A percentile compares a stretch with the other conserved stretches of the same genome.
Evolutionary conservation across 495 filamentous ascomycete species (phyloP).

Genomic region (Geoglossum glabrum): DNA sequence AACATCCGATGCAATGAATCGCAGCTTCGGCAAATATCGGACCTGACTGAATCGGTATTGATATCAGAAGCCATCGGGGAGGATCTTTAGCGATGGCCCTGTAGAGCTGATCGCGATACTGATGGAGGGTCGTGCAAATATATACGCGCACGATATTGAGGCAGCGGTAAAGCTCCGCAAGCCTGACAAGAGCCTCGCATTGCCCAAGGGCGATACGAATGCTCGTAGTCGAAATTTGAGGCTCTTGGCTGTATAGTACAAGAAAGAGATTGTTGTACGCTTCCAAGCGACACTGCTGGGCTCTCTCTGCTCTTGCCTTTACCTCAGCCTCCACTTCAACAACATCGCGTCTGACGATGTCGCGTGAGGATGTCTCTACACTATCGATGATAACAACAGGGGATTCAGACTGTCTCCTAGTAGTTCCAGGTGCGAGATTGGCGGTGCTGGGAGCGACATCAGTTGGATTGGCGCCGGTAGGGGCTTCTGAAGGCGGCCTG

Average conservation of each 20-base stretch:
- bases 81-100: constrained; percentile 13
- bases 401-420: not conserved
- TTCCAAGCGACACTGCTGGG: not conserved
- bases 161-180: constrained; percentile 7
- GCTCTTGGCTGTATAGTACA: constrained; percentile 8
- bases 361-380: not conserved
- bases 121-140: constrained; percentile 4
- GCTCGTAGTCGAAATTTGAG: constrained; percentile 1
- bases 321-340: not conserved
- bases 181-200: constrained; percentile 7
- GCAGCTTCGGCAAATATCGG: constrained; percentile 16
- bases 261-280: constrained; percentile 8
- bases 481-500: not conserved
- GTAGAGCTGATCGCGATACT: constrained; percentile 11
- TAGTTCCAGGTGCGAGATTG: not conserved
- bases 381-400: not conserved
- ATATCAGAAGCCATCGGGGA: constrained; percentile 12
- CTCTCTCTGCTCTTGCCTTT: not conserved
- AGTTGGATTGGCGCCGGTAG: not conserved
- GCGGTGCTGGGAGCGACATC: not conserved
- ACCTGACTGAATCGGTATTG: constrained; percentile 8
- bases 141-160: constrained; percentile 8
- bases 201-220: constrained; percentile 7
- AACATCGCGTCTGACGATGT: not conserved
- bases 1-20: constrained; percentile 14